These are phyloP conservation scores for Chalciporus sphaerocephalus DNA, from an alignment of 768 basidiomycete species.

Conservation along the genomic window DNA sequence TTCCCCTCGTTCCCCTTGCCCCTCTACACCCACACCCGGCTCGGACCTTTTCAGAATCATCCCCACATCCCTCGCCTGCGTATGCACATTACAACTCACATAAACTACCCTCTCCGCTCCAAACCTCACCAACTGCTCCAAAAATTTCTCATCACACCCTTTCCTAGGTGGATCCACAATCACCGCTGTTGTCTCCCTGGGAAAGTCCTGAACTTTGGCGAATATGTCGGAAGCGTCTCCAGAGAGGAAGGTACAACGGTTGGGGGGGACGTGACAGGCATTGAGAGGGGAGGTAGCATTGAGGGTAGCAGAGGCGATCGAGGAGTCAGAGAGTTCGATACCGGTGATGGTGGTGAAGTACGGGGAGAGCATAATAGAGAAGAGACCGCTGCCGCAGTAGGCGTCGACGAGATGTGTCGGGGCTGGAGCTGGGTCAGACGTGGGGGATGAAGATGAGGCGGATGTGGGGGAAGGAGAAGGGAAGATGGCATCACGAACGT, in stretches of 20 bases:
- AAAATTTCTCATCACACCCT: constrained; percentile 79
- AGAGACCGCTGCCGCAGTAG: constrained; percentile 88
- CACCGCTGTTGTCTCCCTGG: constrained; percentile 59
- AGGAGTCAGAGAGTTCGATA: constrained; percentile 76
- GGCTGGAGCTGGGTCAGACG: background rate
- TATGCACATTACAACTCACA: constrained; percentile 94
- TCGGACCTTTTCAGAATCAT: constrained; percentile 51
- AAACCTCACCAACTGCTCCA: constrained; percentile 73
- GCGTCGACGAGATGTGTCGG: constrained; percentile 92
- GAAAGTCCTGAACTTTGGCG: constrained; percentile 58
- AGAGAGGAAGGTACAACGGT: constrained; percentile 61
- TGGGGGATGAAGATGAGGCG: constrained; percentile 25
- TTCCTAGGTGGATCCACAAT: constrained; percentile 92
- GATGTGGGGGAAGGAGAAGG: constrained; percentile 25
- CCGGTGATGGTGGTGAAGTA: constrained; percentile 76
- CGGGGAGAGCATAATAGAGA: constrained; percentile 77
- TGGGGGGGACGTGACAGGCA: constrained; percentile 34
- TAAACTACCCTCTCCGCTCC: constrained; percentile 71
- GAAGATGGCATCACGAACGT: constrained; percentile 75
- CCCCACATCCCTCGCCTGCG: constrained; percentile 85
- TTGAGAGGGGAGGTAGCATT: constrained; percentile 50
- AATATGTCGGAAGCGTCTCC: constrained; percentile 92
- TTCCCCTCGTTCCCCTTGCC: constrained; percentile 32
- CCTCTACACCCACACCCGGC: constrained; percentile 35
- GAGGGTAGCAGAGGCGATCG: constrained; percentile 61